Percentiles rank a stretch among this genome's conserved stretches.
phyloP scores from a whole-genome alignment of 257 asterid genomes.

The Linderniella brevidens region DNA sequence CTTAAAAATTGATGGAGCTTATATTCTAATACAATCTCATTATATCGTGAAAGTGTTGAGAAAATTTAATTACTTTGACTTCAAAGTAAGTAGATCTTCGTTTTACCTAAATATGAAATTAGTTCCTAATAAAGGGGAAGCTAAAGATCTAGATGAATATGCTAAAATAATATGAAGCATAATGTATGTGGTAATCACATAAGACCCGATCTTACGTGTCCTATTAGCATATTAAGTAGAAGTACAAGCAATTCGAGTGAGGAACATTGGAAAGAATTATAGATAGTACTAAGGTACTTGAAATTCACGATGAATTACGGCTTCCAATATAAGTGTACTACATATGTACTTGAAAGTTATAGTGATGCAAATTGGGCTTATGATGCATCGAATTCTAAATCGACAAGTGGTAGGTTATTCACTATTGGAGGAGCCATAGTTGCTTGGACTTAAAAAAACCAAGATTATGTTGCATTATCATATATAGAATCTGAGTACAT shows the following conservation, averaged over 20 bases:
- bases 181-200: not conserved
- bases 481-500: conserved; percentile 6
- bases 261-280: not conserved
- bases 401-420: not conserved
- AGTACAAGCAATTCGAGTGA: not conserved
- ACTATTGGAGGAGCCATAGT: not conserved
- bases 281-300: not conserved
- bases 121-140: not conserved
- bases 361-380: not conserved
- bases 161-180: not conserved
- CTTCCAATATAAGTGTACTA: not conserved
- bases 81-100: not conserved
- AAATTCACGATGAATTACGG: not conserved
- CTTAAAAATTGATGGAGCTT: too few relatives aligned
- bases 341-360: not conserved
- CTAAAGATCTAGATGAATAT: not conserved
- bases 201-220: not conserved
- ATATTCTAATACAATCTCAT: not conserved
- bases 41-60: not conserved
- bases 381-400: not conserved
- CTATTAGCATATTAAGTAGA: not conserved
- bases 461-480: not conserved
- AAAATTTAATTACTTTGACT: not conserved
- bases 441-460: not conserved
- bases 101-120: not conserved